A percentile compares a stretch with the other conserved stretches of the same genome.
Evolutionary conservation across 345 rosid genomes (phyloP).

Genomic region (Camelina sativa): DNA sequence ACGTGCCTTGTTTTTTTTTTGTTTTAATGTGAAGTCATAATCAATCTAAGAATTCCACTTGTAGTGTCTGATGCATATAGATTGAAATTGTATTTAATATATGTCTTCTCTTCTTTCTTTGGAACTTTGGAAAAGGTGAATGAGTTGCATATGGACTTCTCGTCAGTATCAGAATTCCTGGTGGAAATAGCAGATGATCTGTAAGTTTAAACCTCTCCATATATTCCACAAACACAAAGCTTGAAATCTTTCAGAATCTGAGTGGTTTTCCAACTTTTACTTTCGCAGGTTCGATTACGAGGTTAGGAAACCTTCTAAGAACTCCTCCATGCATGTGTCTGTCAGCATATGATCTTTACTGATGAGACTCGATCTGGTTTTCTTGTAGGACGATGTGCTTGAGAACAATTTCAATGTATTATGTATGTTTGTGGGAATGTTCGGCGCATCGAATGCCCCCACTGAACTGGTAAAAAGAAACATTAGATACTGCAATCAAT

Average conservation of each 20-base stretch:
- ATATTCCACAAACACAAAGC: constrained; percentile 40
- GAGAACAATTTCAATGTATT: constrained; percentile 80
- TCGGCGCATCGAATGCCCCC: constrained; percentile 73
- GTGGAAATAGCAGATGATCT: constrained; percentile 92
- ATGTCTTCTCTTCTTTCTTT: constrained; percentile 27
- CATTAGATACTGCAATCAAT: neutral
- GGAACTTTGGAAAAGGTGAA: constrained; percentile 69
- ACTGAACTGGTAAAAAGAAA: constrained; percentile 65
- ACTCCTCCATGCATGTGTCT: too few relatives aligned
- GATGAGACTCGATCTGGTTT: constrained; percentile 6
- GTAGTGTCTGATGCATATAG: neutral
- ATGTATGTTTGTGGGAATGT: constrained; percentile 81
- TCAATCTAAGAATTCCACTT: neutral
- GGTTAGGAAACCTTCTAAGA: constrained; percentile 47
- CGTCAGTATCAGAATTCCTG: constrained; percentile 80
- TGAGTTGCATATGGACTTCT: constrained; percentile 84
- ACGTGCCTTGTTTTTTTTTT: neutral
- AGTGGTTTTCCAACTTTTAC: constrained; percentile 22
- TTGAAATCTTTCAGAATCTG: constrained; percentile 23
- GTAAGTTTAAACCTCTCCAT: constrained; percentile 46
- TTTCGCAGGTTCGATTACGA: constrained; percentile 79
- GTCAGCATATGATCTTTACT: constrained; percentile 10
- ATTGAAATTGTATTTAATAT: neutral
- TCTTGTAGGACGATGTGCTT: constrained; percentile 73
- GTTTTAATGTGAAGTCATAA: neutral